phyloP scores from a whole-genome alignment of 108 stramenopile genomes.

The Nannochloropsis gaditana region DNA sequence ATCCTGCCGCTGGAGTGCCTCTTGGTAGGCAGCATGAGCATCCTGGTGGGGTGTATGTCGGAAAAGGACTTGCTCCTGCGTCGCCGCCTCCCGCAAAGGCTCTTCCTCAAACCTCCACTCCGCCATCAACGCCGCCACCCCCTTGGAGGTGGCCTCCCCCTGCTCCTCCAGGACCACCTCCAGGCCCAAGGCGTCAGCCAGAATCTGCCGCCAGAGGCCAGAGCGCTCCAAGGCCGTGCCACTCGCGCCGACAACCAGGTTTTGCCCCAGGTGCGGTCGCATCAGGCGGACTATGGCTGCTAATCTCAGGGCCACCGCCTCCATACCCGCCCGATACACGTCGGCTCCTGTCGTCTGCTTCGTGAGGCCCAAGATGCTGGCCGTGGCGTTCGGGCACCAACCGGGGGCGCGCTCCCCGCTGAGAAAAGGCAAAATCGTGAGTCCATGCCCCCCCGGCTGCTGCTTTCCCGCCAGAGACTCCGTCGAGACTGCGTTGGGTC shows the following conservation, averaged over 20 bases:
- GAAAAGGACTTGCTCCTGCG: not conserved
- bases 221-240: constrained; percentile 30
- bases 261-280: not conserved
- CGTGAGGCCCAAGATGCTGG: constrained; percentile 29
- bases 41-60: not conserved
- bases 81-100: not conserved
- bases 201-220: constrained; percentile 34
- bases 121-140: constrained; percentile 27
- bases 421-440: constrained; percentile 36
- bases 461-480: constrained; percentile 7
- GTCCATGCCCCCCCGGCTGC: constrained; percentile 28
- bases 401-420: constrained; percentile 39
- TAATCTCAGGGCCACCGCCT: constrained; percentile 30
- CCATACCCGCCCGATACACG: constrained; percentile 31
- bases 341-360: constrained; percentile 31
- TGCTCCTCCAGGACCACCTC: constrained; percentile 7
- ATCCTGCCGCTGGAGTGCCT: not conserved
- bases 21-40: not conserved
- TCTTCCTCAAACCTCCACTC: not conserved
- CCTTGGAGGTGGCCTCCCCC: constrained; percentile 32
- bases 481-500: not conserved
- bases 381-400: constrained; percentile 25
- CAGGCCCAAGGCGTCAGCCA: constrained; percentile 27
- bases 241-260: constrained; percentile 25
- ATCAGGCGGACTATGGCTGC: constrained; percentile 34